Evolutionary conservation across 768 basidiomycete species (phyloP).

Genomic region (Leccinellum luteum): DNA sequence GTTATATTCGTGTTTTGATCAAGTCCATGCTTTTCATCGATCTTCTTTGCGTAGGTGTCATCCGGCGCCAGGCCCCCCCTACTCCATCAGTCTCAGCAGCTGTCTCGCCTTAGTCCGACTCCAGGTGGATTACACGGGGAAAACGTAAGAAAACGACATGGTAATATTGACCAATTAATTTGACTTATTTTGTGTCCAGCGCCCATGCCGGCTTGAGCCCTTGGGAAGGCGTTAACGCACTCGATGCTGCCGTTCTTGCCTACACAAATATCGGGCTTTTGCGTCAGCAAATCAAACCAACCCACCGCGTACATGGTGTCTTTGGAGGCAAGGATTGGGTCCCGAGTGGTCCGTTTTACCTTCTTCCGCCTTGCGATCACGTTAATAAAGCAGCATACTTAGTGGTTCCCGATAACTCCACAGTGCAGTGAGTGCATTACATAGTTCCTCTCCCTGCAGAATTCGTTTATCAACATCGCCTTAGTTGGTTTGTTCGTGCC

Average conservation of each 20-base stretch:
- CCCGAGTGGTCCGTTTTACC: conserved; percentile 52
- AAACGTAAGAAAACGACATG: conserved; percentile 51
- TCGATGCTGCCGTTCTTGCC: conserved; percentile 85
- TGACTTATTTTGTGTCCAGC: conserved; percentile 33
- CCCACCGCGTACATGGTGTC: conserved; percentile 77
- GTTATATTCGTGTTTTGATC: conserved; percentile 9
- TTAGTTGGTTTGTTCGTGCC: conserved; percentile 71
- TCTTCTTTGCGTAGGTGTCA: conserved; percentile 56
- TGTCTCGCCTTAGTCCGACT: conserved; percentile 62
- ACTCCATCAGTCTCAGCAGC: conserved; percentile 62
- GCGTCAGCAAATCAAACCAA: conserved; percentile 78
- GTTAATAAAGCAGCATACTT: neutral
- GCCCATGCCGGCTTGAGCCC: conserved; percentile 79
- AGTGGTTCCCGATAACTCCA: conserved; percentile 85
- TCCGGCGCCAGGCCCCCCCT: conserved; percentile 73
- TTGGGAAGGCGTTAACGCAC: conserved; percentile 81
- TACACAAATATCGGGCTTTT: conserved; percentile 78
- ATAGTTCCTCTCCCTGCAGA: neutral
- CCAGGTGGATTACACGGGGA: conserved; percentile 65
- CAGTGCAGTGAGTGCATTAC: conserved; percentile 51
- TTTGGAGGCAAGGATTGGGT: conserved; percentile 76
- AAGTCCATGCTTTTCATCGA: neutral
- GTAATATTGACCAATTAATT: neutral
- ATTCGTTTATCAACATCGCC: neutral
- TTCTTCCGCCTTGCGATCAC: neutral